Evolutionary conservation across 2,329 filamentous ascomycete species (phyloP), one percentile per base, ranked within the genome.

Genomic region (Mariannaea elegans): DNA sequence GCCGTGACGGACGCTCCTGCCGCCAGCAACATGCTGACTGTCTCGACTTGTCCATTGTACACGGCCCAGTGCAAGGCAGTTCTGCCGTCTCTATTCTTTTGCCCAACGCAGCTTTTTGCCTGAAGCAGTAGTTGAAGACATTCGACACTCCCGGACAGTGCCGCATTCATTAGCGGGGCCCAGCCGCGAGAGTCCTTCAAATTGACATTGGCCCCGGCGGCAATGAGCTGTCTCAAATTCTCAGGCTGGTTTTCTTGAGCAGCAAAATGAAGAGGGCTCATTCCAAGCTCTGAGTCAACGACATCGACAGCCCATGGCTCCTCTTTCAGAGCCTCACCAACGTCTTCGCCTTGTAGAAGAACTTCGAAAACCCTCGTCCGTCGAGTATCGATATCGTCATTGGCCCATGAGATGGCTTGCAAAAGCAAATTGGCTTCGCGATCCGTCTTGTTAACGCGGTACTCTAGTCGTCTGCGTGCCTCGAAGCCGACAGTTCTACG

Each of bases 41-140:
- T 32, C 10, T 48, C 7, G 3, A 1, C 0, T 0, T 4, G 56
- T 1, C 0, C 8, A 1, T 1, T 0, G 0, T 0, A 0, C 0
- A 3, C 9, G n/a, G 56, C 59, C 0, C 0, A 1, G 3, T 67
- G 38, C 6, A 67, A 7, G n/a, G 59, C 65, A 12, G 29, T 51
- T 0, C 0, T 0, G 1, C 51, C 48, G 1, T 1, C 0, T 0
- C 0, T 0, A 0, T 42, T 2, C 0, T 65, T 1, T 0, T 7
- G 7, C 8, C 10, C 8, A 2, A 16, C 2, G 7, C 59, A 64
- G 1, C 52, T 29, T 5, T 19, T 9, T 2, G 42, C 1, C 0
- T 21, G 16, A 2, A 65, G 14, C 2, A 67, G 51, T 1, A 18
- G 36, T 4, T 13, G 2, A 1, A 24, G 0, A 3, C 19, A n/a